These are phyloP conservation scores for Tarenaya hassleriana DNA, from an alignment of 345 rosid species.

Conservation along the genomic window DNA sequence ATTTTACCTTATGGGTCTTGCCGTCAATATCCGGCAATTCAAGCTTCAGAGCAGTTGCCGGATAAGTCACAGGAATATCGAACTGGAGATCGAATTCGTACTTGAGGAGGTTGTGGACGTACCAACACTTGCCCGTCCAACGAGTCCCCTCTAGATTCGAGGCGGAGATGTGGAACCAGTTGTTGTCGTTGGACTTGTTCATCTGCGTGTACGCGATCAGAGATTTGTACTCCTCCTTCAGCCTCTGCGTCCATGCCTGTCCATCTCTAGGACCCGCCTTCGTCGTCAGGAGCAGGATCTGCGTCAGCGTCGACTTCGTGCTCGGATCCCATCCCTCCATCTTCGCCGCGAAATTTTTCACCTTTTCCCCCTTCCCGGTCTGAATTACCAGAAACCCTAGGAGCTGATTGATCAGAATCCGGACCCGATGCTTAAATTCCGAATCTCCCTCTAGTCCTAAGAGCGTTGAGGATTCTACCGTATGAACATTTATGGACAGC, in stretches of 20 bases:
- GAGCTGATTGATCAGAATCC: too few relatives aligned
- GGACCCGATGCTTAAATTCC: too few relatives aligned
- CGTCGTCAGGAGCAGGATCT: slow-evolving; percentile 66
- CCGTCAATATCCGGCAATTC: slow-evolving; percentile 92
- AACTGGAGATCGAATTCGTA: slow-evolving; percentile 96
- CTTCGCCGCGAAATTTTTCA: not conserved
- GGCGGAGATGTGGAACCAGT: slow-evolving; percentile 96
- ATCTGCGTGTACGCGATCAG: slow-evolving; percentile 91
- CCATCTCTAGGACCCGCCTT: slow-evolving; percentile 97
- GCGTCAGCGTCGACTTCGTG: slow-evolving; percentile 85
- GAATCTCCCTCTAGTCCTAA: too few relatives aligned
- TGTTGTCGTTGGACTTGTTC: slow-evolving; percentile 97
- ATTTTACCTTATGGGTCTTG: slow-evolving; percentile 77
- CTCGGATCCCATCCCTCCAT: slow-evolving; percentile 98
- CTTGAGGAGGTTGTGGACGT: slow-evolving; percentile 91
- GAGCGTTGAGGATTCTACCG: too few relatives aligned
- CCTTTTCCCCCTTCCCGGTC: not conserved
- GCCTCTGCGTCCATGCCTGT: slow-evolving; percentile 81
- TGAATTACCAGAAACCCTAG: not conserved
- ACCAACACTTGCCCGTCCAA: slow-evolving; percentile 99
- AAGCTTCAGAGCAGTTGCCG: slow-evolving; percentile 85
- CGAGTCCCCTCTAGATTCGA: slow-evolving; percentile 85
- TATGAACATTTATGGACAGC: too few relatives aligned
- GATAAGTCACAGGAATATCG: slow-evolving; percentile 87
- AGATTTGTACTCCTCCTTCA: slow-evolving; percentile 92